Evolutionary conservation across 495 filamentous ascomycete species (phyloP).

Genomic region (Penicillium bialowiezense): DNA sequence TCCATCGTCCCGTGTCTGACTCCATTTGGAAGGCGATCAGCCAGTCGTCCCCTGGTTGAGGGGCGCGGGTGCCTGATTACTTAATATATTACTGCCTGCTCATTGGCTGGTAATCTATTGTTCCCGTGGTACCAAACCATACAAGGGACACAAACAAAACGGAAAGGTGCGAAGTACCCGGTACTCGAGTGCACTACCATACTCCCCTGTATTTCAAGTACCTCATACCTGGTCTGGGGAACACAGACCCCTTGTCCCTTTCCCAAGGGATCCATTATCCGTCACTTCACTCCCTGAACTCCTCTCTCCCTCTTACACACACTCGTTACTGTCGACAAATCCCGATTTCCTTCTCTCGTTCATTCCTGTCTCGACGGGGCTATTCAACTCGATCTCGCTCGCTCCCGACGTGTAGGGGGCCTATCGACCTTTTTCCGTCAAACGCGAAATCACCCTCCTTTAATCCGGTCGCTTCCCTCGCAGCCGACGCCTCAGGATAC

Average conservation of each 20-base stretch:
- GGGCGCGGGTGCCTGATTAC: slow-evolving; percentile 19
- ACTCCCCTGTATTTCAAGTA: neutral
- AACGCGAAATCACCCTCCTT: slow-evolving; percentile 8
- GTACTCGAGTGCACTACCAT: neutral
- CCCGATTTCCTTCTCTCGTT: slow-evolving; percentile 6
- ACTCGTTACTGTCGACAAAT: slow-evolving; percentile 1
- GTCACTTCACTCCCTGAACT: slow-evolving; percentile 5
- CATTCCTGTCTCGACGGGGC: neutral
- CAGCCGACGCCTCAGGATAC: too few relatives aligned
- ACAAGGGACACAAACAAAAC: slow-evolving; percentile 1
- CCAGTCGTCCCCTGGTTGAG: slow-evolving; percentile 5
- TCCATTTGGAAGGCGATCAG: slow-evolving; percentile 18
- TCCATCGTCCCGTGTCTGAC: slow-evolving; percentile 13
- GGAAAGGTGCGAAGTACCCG: neutral
- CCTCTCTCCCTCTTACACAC: slow-evolving; percentile 6
- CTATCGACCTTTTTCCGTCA: neutral
- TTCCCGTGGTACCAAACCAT: slow-evolving; percentile 2
- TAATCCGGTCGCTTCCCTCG: neutral
- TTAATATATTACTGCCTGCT: neutral
- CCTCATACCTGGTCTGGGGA: slow-evolving; percentile 10
- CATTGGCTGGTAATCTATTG: slow-evolving; percentile 3
- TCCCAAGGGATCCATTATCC: slow-evolving; percentile 12
- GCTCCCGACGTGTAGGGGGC: slow-evolving; percentile 1
- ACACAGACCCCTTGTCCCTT: slow-evolving; percentile 18
- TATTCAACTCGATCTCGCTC: slow-evolving; percentile 1